These are phyloP conservation scores for Candida germanica DNA, from an alignment of 805 yeast genomes.

Conservation along the genomic window DNA sequence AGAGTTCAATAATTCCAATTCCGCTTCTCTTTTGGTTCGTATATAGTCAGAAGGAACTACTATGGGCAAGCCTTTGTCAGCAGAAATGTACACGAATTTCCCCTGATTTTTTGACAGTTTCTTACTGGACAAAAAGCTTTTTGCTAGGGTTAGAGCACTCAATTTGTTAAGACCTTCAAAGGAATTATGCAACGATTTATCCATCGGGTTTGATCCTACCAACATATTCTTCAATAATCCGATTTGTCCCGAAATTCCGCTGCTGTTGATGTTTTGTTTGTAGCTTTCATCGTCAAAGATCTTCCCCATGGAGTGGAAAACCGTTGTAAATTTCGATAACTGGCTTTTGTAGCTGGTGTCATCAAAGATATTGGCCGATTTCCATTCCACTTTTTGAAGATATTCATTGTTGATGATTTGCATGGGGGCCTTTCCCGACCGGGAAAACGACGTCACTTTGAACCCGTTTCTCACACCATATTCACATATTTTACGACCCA, in stretches of 20 bases:
- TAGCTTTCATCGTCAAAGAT: conserved; percentile 67
- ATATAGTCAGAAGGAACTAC: conserved; percentile 66
- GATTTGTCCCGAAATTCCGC: not conserved
- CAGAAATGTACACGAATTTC: conserved; percentile 68
- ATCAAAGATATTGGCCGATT: conserved; percentile 62
- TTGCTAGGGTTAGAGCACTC: conserved; percentile 62
- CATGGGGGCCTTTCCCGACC: conserved; percentile 51
- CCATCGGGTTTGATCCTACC: conserved; percentile 63
- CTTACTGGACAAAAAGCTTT: conserved; percentile 9
- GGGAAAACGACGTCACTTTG: conserved; percentile 65
- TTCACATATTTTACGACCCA: conserved; percentile 69
- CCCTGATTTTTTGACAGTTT: too few relatives aligned
- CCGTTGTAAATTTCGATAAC: conserved; percentile 53
- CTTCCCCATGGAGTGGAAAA: conserved; percentile 82
- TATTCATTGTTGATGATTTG: conserved; percentile 47
- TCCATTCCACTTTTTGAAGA: conserved; percentile 63
- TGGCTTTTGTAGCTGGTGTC: conserved; percentile 53
- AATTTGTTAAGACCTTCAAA: conserved; percentile 67
- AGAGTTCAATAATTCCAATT: conserved; percentile 48
- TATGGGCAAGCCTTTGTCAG: conserved; percentile 66
- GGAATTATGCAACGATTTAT: conserved; percentile 38
- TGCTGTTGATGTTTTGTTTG: conserved; percentile 49
- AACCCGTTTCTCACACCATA: conserved; percentile 61
- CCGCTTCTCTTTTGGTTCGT: conserved; percentile 75
- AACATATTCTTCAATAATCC: conserved; percentile 17